phyloP scores from a whole-genome alignment of 768 basidiomycete genomes.

The Cantharellus cinnabarinus region DNA sequence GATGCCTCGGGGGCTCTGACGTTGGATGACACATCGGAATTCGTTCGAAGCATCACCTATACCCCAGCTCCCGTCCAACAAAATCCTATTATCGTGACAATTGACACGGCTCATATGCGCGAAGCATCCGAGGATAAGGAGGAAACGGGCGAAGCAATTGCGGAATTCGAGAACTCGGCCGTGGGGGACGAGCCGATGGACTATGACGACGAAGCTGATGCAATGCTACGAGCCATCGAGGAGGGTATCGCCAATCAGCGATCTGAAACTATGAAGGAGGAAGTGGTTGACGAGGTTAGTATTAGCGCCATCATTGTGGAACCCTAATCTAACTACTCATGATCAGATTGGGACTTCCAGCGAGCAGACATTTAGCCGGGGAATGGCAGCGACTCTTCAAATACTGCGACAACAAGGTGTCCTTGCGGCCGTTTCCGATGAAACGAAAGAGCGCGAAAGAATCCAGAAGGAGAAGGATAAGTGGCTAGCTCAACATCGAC shows the following conservation, averaged over 20 bases:
- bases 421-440: slow-evolving; percentile 38
- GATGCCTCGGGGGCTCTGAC: slow-evolving; percentile 27
- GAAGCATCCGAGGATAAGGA: slow-evolving; percentile 41
- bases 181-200: slow-evolving; percentile 45
- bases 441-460: slow-evolving; percentile 56
- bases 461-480: slow-evolving; percentile 68
- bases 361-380: slow-evolving; percentile 63
- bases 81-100: slow-evolving; percentile 15
- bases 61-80: slow-evolving; percentile 29
- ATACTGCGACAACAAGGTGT: slow-evolving; percentile 88
- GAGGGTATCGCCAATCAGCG: slow-evolving; percentile 29
- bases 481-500: slow-evolving; percentile 78
- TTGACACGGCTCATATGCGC: slow-evolving; percentile 22
- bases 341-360: slow-evolving; percentile 37
- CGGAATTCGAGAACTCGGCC: slow-evolving; percentile 65
- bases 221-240: slow-evolving; percentile 62
- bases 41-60: slow-evolving; percentile 67
- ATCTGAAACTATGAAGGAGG: slow-evolving; percentile 22
- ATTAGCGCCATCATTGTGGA: background rate
- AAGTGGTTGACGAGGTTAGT: slow-evolving; percentile 8
- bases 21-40: slow-evolving; percentile 94
- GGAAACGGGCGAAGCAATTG: slow-evolving; percentile 6
- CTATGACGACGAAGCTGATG: slow-evolving; percentile 38
- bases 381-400: slow-evolving; percentile 74
- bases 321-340: background rate